Base-by-base conservation (phyloP, 352 stramenopile species). In the Pythium utonaiense region DNA sequence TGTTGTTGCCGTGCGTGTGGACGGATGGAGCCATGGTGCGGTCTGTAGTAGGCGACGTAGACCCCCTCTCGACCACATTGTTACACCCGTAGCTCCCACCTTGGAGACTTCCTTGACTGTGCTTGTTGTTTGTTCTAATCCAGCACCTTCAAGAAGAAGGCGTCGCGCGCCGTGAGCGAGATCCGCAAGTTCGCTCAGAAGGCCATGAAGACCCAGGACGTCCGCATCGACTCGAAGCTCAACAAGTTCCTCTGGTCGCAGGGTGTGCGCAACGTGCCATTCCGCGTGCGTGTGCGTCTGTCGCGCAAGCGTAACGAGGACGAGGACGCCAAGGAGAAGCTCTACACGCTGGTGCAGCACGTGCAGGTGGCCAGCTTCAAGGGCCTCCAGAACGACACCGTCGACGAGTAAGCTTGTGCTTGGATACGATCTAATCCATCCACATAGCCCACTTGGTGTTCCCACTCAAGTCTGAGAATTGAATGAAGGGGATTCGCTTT, bases 281-380 rank as follows among this genome's bases (percentile, higher is more conserved):
- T 89, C 72, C 89, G 97, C 78, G 96, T 99, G 57, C 94, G 97
- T 69, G 96, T 99, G 45, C 89, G 96, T 76, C 89, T 99, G 41
- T 97, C 86, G 61, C 94, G 97, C 84, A 98, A 98, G 92, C 90
- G 96, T 74, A 99, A 99, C 84, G 96, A 99, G 73, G 96, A 99
- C 68, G 97, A 99, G 75, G 96, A 99, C 59, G 96, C 97, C 69
- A 97, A 98, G 62, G 96, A 99, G 83, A 98, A 98, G 85, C 88
- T 99, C 60, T 99, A 98, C 94, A 99, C 97, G 73, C 91, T 98
- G 56, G 96, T 98, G 64, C 92, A 99, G 83, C 87, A 98, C 75
- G 96, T 99, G 59, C 81, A 98, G 74, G 96, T 99, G 64, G 86
- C 80, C 36, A 77, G 65, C 65, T 98, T 98, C 89, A 98, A 99